These are phyloP conservation scores for Penicillium glabrum DNA, from an alignment of 2,329 filamentous ascomycete species.

Conservation along the genomic window DNA sequence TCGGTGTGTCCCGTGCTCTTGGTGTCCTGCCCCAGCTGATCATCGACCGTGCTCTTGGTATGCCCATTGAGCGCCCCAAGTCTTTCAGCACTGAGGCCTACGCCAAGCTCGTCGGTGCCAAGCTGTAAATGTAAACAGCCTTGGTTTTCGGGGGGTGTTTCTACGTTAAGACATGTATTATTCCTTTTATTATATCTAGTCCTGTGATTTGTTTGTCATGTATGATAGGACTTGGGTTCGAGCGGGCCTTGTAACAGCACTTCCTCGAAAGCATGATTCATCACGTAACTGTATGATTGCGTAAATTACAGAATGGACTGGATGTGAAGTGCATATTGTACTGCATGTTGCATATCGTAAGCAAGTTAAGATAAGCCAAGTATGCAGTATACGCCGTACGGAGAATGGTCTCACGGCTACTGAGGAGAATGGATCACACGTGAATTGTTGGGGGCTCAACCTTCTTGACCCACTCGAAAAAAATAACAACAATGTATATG, in stretches of 20 bases:
- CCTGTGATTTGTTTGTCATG: slow-evolving; percentile 28
- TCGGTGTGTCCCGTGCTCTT: slow-evolving; percentile 96
- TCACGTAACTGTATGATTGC: slow-evolving; percentile 2
- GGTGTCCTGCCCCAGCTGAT: slow-evolving; percentile 99
- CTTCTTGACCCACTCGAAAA: slow-evolving; percentile 16
- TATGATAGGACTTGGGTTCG: slow-evolving; percentile 43
- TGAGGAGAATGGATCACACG: slow-evolving; percentile 25
- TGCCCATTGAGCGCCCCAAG: slow-evolving; percentile 98
- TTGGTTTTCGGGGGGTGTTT: not conserved
- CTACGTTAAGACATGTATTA: slow-evolving; percentile 1
- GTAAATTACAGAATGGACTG: too few species aligned
- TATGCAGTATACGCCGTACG: not conserved
- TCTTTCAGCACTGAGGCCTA: slow-evolving; percentile 97
- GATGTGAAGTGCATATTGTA: not conserved
- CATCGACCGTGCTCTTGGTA: slow-evolving; percentile 96
- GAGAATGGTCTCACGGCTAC: slow-evolving; percentile 23
- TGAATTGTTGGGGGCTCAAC: slow-evolving; percentile 29
- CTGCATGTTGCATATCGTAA: not conserved
- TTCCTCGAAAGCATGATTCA: slow-evolving; percentile 26
- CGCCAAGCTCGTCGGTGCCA: slow-evolving; percentile 86
- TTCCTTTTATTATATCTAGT: slow-evolving; percentile 27
- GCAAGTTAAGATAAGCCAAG: not conserved
- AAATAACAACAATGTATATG: not conserved
- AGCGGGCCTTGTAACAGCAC: slow-evolving; percentile 41
- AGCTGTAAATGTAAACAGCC: slow-evolving; percentile 61